These are phyloP conservation scores for Botrytis paeoniae DNA, from an alignment of 2,329 filamentous ascomycete genomes.

Conservation along the genomic window DNA sequence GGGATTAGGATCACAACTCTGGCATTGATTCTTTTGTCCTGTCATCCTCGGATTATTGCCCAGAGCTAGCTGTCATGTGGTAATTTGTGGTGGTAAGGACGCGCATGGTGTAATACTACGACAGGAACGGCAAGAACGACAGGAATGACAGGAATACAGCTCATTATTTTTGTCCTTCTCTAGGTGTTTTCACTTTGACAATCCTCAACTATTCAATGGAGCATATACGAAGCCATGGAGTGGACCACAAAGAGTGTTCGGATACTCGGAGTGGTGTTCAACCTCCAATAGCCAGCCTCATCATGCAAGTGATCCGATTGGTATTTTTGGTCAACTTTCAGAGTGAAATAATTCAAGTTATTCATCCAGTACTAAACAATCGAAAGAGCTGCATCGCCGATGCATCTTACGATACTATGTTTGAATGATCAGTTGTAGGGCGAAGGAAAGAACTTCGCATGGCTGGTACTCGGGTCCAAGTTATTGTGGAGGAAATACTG, in stretches of 20 bases:
- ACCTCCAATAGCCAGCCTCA: neutral
- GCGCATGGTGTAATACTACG: neutral
- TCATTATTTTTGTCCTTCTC: neutral
- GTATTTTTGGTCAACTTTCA: neutral
- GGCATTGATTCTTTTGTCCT: neutral
- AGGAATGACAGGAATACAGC: conserved; percentile 7
- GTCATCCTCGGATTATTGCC: neutral
- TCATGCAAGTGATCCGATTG: neutral
- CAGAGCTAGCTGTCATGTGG: neutral
- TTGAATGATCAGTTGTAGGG: neutral
- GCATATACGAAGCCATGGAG: neutral
- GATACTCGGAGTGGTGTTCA: neutral
- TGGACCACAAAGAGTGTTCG: neutral
- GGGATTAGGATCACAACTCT: neutral
- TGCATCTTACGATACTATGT: neutral
- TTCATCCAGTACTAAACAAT: neutral
- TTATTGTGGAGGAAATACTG: neutral
- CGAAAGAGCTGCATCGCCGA: neutral
- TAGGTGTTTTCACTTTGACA: neutral
- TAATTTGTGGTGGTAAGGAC: neutral
- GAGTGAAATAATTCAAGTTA: neutral
- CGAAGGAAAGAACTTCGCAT: neutral
- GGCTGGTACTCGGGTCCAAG: neutral
- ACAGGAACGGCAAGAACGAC: neutral
- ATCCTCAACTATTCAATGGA: neutral